Evolutionary conservation across 2,329 filamentous ascomycete species (phyloP).

Genomic region (Pyrenochaeta sp.): DNA sequence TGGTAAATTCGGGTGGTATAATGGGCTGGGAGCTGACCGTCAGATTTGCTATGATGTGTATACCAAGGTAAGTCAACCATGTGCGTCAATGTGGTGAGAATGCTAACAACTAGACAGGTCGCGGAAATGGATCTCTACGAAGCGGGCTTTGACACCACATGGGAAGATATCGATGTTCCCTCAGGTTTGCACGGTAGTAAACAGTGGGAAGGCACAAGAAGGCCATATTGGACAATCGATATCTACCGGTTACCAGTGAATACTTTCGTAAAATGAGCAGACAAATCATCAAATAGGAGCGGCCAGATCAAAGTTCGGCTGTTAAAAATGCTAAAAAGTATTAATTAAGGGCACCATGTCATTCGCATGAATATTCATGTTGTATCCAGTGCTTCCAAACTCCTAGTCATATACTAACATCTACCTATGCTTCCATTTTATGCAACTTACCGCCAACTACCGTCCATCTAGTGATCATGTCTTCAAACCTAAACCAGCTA

Average conservation of each 20-base stretch:
- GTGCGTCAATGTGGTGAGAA: not conserved
- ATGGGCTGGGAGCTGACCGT: constrained; percentile 48
- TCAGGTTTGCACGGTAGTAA: constrained; percentile 43
- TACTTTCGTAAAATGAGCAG: constrained; percentile 41
- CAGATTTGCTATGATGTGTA: constrained; percentile 53
- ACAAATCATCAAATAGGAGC: too few relatives aligned
- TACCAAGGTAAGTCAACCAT: constrained; percentile 40
- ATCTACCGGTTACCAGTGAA: constrained; percentile 47
- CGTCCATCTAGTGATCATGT: too few relatives aligned
- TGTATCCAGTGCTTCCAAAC: too few relatives aligned
- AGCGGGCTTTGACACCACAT: constrained; percentile 46
- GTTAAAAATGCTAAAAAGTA: too few relatives aligned
- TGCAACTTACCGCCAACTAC: too few relatives aligned
- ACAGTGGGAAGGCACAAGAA: constrained; percentile 45
- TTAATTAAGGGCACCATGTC: too few relatives aligned
- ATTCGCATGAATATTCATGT: too few relatives aligned
- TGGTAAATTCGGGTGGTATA: constrained; percentile 50
- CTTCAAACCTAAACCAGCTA: too few relatives aligned
- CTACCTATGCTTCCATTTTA: too few relatives aligned
- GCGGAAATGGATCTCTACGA: constrained; percentile 49
- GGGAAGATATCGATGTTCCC: constrained; percentile 48
- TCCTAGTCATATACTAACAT: too few relatives aligned
- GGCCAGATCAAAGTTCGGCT: too few relatives aligned
- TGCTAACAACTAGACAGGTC: constrained; percentile 29
- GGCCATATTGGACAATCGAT: constrained; percentile 50